Conservation (phyloP, 2,329 filamentous ascomycete genomes). For the Neurospora sp. region DNA sequence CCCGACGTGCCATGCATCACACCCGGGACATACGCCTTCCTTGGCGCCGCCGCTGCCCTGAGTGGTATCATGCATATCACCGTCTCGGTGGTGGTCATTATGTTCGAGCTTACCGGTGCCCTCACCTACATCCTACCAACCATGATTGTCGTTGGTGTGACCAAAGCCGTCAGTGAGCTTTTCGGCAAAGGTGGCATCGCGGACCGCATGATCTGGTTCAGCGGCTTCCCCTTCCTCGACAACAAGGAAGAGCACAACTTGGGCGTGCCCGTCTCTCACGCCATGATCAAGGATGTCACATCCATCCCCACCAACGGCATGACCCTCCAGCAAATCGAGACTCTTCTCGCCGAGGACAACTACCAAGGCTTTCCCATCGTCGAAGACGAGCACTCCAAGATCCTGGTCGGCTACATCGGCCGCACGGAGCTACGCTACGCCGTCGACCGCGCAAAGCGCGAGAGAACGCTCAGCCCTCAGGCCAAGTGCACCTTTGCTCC, state of each 20-base stretch:
- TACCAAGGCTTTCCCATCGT: slow-evolving; percentile 93
- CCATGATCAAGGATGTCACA: slow-evolving; percentile 72
- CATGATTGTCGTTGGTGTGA: slow-evolving; percentile 97
- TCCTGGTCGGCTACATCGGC: slow-evolving; percentile 83
- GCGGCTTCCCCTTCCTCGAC: slow-evolving; percentile 91
- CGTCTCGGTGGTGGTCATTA: slow-evolving; percentile 93
- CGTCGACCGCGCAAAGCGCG: slow-evolving; percentile 65
- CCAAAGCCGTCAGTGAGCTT: slow-evolving; percentile 81
- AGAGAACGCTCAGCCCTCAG: slow-evolving; percentile 53
- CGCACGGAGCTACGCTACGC: slow-evolving; percentile 87
- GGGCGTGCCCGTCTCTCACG: slow-evolving; percentile 82
- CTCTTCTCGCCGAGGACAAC: slow-evolving; percentile 63
- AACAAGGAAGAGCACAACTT: slow-evolving; percentile 97
- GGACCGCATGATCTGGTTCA: slow-evolving; percentile 98
- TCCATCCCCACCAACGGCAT: slow-evolving; percentile 66
- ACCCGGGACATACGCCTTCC: slow-evolving; percentile 90
- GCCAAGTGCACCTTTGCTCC: slow-evolving; percentile 66
- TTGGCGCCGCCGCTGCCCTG: slow-evolving; percentile 82
- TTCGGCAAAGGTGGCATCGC: slow-evolving; percentile 96
- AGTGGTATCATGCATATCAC: slow-evolving; percentile 98
- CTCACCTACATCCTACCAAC: slow-evolving; percentile 94
- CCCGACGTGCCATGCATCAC: slow-evolving; percentile 95
- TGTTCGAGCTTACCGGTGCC: slow-evolving; percentile 98
- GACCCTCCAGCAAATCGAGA: slow-evolving; percentile 65
- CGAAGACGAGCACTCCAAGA: slow-evolving; percentile 59